Evolutionary conservation across 345 rosid species (phyloP).

Genomic region (Erucastrum elatum): DNA sequence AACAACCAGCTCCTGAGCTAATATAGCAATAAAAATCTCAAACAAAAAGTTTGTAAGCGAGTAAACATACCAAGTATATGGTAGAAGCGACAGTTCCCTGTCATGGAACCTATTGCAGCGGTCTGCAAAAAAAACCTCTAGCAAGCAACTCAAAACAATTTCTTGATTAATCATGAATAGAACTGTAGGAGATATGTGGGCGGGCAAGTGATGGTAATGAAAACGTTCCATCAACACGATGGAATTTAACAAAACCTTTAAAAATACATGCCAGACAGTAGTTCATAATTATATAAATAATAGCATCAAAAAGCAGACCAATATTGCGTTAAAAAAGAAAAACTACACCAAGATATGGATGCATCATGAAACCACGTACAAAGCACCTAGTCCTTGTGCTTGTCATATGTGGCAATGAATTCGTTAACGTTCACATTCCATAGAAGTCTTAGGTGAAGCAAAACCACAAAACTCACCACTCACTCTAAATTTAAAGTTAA

Average conservation of each 20-base stretch:
- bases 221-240: too few relatives aligned
- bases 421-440: constrained; percentile 81
- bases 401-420: constrained; percentile 86
- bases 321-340: too few relatives aligned
- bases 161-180: too few relatives aligned
- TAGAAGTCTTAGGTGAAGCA: too few relatives aligned
- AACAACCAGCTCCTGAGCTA: neutral
- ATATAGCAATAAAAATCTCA: neutral
- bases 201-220: too few relatives aligned
- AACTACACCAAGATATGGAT: neutral
- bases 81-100: constrained; percentile 62
- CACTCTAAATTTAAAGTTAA: neutral
- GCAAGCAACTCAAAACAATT: too few relatives aligned
- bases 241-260: too few relatives aligned
- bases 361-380: too few relatives aligned
- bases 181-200: too few relatives aligned
- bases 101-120: constrained; percentile 64
- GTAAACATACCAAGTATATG: constrained; percentile 47
- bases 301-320: too few relatives aligned
- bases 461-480: neutral
- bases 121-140: constrained; percentile 46
- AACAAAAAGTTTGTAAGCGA: neutral
- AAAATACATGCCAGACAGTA: neutral
- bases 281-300: neutral
- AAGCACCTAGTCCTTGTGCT: constrained; percentile 79